Base-by-base conservation (phyloP, 768 basidiomycete species). In the Lactarius hengduanensis region DNA sequence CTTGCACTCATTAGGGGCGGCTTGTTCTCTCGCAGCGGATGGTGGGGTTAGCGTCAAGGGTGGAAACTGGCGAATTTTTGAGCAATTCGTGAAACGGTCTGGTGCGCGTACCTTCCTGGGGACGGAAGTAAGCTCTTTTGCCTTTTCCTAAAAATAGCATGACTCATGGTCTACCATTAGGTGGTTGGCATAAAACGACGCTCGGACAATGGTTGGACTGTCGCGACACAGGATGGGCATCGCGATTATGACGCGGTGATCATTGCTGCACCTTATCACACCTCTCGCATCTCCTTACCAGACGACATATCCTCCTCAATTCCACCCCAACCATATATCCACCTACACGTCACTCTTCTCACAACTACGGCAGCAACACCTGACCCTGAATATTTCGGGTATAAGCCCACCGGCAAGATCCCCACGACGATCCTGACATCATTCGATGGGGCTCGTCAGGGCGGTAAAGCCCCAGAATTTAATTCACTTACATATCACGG, bases 21-120 rank as follows among this genome's bases (percentile, higher is more conserved):
- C 84, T 15, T 81, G 81, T 59, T 88, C 87, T 9, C 82, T 98
- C 78, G 91, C 92, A 3, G 82, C 94, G 3, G 76, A 73, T 0
- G 87, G 87, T 16, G 92, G 92, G 0, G 77, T 79, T 3, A 81
- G 82, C 15, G 84, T 96, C 55, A 75, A 80, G 66, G 89, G 91
- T 8, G 96, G 96, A 6, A 96, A 97, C 76, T 90, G 83, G 76
- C 85, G 84, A 71, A 82, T 98, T 41, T 98, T 98, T 71, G 88
- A 93, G 69, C 77, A 86, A 59, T 96, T 98, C 77, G 73, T 96
- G 60, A 79, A 85, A 18, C 79, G 78, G 11, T 91, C 92, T 2
- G 79, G 80, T 11, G 92, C 96, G 15, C 83, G 82, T 6, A 74
- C 95, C 4, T 81, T 84, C 69, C 80, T 96, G 1, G 85, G 89